Percentiles rank a stretch among this genome's conserved stretches.
Evolutionary conservation across 805 yeast species (phyloP).

Genomic region (Yarrowia osloensis): DNA sequence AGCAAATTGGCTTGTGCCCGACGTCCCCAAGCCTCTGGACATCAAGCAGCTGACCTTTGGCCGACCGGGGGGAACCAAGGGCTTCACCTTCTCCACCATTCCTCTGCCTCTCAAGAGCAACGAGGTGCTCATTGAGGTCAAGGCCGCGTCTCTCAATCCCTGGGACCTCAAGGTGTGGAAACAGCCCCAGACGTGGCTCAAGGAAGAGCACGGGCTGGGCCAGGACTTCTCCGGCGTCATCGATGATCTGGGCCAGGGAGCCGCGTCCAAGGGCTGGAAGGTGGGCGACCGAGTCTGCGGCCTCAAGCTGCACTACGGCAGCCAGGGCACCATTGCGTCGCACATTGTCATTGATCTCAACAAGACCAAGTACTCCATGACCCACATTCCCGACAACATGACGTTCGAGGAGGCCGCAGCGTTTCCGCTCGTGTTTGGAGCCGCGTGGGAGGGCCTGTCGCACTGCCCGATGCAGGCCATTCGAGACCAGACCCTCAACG

Average conservation of each 20-base stretch:
- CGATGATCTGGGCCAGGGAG: slow-evolving; percentile 55
- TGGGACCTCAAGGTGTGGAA: slow-evolving; percentile 63
- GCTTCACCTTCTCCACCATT: slow-evolving; percentile 55
- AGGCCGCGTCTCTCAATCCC: slow-evolving; percentile 64
- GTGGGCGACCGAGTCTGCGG: slow-evolving; percentile 72
- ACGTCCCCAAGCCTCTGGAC: slow-evolving; percentile 30
- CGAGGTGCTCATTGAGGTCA: slow-evolving; percentile 59
- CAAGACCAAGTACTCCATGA: slow-evolving; percentile 41
- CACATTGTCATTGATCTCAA: slow-evolving; percentile 57
- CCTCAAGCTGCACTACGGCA: slow-evolving; percentile 51
- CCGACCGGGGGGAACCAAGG: slow-evolving; percentile 32
- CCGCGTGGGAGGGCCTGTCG: slow-evolving; percentile 54
- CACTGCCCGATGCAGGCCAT: slow-evolving; percentile 45
- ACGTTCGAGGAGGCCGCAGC: slow-evolving; percentile 62
- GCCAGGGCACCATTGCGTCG: slow-evolving; percentile 60
- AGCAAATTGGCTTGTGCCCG: slow-evolving; percentile 17
- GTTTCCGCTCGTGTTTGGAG: slow-evolving; percentile 62
- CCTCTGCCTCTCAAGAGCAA: slow-evolving; percentile 52
- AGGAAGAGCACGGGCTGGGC: slow-evolving; percentile 66
- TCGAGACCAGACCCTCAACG: slow-evolving; percentile 33
- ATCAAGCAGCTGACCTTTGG: slow-evolving; percentile 35
- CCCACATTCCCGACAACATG: slow-evolving; percentile 52
- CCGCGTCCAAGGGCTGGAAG: slow-evolving; percentile 42
- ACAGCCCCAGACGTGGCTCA: slow-evolving; percentile 46
- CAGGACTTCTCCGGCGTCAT: slow-evolving; percentile 68